Evolutionary conservation across 495 filamentous ascomycete species (phyloP), one percentile per base, ranked within the genome.

Genomic region (Polyplosphaeria fusca): DNA sequence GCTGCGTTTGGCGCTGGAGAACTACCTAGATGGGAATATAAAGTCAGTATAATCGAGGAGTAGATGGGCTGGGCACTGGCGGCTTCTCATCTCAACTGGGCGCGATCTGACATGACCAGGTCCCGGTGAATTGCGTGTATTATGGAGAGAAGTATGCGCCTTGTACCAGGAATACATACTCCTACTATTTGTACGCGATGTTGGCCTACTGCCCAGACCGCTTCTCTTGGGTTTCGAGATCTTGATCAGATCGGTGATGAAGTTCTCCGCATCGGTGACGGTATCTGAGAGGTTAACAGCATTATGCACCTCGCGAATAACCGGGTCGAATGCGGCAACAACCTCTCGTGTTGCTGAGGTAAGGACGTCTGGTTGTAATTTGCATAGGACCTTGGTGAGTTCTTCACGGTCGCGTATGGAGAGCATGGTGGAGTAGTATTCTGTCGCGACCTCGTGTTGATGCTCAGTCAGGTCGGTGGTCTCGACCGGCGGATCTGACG

Each of bases 261-360:
- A 86, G 47, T 57, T 68, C 63, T 87, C 77, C 0, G 75, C 64
- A 22, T 84, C 79, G 24, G 69, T 71, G 0, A 87, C 57, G 26
- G 83, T 81, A 19, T 74, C 79, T 30, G 77, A 77, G 23, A 88
- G 73, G 54, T 88, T 82, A 5, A 86, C 76, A 3, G 79, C 77
- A 44, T 86, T 78, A 52, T 88, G 85, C 12, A 86, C 68, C 5
- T 67, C 65, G 3, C 84, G 76, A 32, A 88, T 86, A 47, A 86
- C 78, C 2, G 80, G 82, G n/a, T 86, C 84, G 52, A 84, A 85
- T 4, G 78, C 79, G 0, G 70, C 66, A 9, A 86, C 76, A 7
- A 73, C 61, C 23, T 83, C 78, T n/a, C 75, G 72, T 42, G 87
- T 67, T 0, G 77, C 74, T 4, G 76, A 70, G 1, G 83, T 86